Base-by-base conservation (phyloP, 202 grass and related monocot genomes). In the Saccharum hybrid region DNA sequence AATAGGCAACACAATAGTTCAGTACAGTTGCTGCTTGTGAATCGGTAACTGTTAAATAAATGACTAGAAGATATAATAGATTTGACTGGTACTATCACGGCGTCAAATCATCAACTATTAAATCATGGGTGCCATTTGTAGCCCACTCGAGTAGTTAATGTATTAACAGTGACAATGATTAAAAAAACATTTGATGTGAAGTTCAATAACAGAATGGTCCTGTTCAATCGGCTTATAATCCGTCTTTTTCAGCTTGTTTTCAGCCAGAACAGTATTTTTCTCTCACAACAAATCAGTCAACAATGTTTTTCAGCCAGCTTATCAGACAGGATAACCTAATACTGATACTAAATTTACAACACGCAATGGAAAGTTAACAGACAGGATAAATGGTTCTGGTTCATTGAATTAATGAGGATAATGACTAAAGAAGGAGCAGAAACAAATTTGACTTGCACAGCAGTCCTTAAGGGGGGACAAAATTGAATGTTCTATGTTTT, bases 351-450 rank as follows among this genome's bases (percentile, higher is more conserved):
- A 42, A 73, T 45, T 34, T 65, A 71, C 63, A 75, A 65, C 54
- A 71, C 34, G 0, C 16, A 86, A 46, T 16, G 63, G 51, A 83
- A 90, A 83, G 75, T 64, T 83, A 69, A 68, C 41, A n/a, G 36
- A 75, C 26, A 46, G 52, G 54, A 38, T 76, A 59, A 26, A 71
- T 75, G 28, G 28, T 65, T 86, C 74, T 23, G 34, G 6, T 71
- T 43, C 51, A 42, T 43, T 81, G 37, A 11, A 1, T 60, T 68
- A 12, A 39, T 77, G 31, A 5, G 3, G 59, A 15, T 15, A 62
- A 72, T 39, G 49, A 82, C 8, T 51, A 76, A 26, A 26, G 16
- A 62, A 68, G 62, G 26, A 26, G 26, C 26, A 26, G 26, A 26
- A 26, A 26, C 26, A 26, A 26, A 26, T 26, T 26, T 26, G 26